phyloP scores from a whole-genome alignment of 2,329 filamentous ascomycete species.

The Aspergillus sp. region DNA sequence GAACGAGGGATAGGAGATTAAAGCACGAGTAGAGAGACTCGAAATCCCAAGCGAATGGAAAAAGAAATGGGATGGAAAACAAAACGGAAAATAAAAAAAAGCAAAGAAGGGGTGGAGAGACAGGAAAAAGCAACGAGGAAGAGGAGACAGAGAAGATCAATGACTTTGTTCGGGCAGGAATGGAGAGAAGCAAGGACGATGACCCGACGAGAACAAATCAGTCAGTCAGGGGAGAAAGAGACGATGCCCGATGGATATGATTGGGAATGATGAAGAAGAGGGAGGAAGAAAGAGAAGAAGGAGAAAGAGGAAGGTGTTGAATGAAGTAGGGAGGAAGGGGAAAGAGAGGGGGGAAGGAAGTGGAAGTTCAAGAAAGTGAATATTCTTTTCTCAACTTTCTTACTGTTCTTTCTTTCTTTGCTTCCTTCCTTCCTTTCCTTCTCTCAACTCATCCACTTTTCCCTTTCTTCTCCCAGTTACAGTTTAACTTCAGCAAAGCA shows the following conservation, averaged over 20 bases:
- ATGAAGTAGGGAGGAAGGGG: not conserved
- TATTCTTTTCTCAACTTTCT: too few relatives aligned
- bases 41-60: not conserved
- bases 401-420: too few relatives aligned
- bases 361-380: too few relatives aligned
- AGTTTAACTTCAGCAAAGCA: too few relatives aligned
- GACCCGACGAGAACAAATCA: not conserved
- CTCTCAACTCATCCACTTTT: too few relatives aligned
- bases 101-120: not conserved
- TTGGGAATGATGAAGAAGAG: not conserved
- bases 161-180: slow-evolving; percentile 18
- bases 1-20: slow-evolving; percentile 5
- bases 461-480: too few relatives aligned
- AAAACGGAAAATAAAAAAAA: slow-evolving; percentile 2
- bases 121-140: slow-evolving; percentile 13
- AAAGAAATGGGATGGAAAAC: not conserved
- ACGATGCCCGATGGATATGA: not conserved
- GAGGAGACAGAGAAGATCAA: slow-evolving; percentile 11
- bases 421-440: too few relatives aligned
- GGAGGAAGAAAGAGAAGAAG: not conserved
- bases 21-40: slow-evolving; percentile 10
- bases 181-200: slow-evolving; percentile 6
- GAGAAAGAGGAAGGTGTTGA: not conserved
- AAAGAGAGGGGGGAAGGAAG: too few relatives aligned
- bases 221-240: not conserved